These are phyloP conservation scores for Dioszegia crocea DNA, from an alignment of 768 basidiomycete species.

Conservation along the genomic window DNA sequence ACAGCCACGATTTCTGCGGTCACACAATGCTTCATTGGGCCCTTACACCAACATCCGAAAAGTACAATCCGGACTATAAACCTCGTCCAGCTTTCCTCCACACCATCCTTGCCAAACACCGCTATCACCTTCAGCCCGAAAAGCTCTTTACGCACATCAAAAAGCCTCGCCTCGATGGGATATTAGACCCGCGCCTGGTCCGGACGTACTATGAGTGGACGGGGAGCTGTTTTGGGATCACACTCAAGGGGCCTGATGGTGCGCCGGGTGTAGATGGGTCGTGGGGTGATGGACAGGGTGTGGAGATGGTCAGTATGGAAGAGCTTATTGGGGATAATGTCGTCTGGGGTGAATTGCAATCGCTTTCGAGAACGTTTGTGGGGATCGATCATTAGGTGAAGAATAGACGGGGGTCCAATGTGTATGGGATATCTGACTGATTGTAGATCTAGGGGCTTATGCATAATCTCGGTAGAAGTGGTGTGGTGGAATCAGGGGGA, in stretches of 20 bases:
- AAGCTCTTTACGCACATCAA: constrained; percentile 44
- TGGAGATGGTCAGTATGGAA: constrained; percentile 23
- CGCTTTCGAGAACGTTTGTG: constrained; percentile 33
- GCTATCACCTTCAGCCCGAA: constrained; percentile 28
- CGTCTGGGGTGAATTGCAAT: constrained; percentile 29
- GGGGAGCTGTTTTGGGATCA: constrained; percentile 40
- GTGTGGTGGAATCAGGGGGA: no score
- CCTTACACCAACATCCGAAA: constrained; percentile 36
- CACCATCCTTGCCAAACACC: constrained; percentile 51
- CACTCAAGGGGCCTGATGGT: constrained; percentile 43
- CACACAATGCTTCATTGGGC: constrained; percentile 45
- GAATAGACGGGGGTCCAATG: neutral
- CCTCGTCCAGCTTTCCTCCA: constrained; percentile 49
- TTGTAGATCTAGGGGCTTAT: no score
- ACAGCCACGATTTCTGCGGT: constrained; percentile 48
- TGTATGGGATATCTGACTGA: neutral
- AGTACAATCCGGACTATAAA: constrained; percentile 29
- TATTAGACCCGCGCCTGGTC: constrained; percentile 34
- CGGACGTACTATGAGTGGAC: constrained; percentile 41
- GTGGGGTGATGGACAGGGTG: constrained; percentile 42
- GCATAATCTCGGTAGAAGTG: no score
- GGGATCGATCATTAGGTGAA: constrained; percentile 23
- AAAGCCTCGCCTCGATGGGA: constrained; percentile 37
- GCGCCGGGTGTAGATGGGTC: constrained; percentile 21
- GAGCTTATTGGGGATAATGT: constrained; percentile 30